phyloP scores from a whole-genome alignment of 805 yeast genomes.

The Candida golubevii region DNA sequence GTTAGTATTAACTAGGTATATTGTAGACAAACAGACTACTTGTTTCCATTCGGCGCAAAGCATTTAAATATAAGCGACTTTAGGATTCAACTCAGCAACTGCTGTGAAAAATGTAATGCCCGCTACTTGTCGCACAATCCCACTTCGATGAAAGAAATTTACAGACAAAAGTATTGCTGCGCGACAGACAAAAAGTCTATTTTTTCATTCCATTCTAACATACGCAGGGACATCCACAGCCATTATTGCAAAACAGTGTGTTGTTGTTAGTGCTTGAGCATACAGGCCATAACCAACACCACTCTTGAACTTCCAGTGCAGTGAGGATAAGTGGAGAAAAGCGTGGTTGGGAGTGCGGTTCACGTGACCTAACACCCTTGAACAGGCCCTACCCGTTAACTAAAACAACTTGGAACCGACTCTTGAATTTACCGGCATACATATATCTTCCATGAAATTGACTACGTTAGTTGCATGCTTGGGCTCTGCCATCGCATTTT shows the following conservation, averaged over 20 bases:
- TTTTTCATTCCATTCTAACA: constrained; percentile 1
- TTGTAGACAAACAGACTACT: too few relatives aligned
- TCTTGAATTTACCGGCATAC: neutral
- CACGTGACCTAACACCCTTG: constrained; percentile 7
- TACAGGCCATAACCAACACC: too few relatives aligned
- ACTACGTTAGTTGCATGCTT: constrained; percentile 15
- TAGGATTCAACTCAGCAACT: too few relatives aligned
- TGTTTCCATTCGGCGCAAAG: too few relatives aligned
- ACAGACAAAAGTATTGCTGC: neutral
- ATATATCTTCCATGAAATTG: constrained; percentile 7
- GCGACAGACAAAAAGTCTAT: neutral
- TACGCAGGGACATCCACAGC: constrained; percentile 21
- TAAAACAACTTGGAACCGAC: neutral
- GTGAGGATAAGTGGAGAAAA: neutral
- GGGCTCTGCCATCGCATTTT: constrained; percentile 15
- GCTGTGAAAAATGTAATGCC: too few relatives aligned
- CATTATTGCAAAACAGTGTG: constrained; percentile 5
- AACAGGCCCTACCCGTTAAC: neutral
- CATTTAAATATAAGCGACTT: too few relatives aligned
- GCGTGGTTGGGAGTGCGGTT: constrained; percentile 1
- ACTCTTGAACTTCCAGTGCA: too few relatives aligned
- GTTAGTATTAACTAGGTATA: too few relatives aligned
- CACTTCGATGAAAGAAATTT: too few relatives aligned
- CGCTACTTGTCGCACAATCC: too few relatives aligned
- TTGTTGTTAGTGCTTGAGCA: neutral